Percentiles rank a stretch among this genome's conserved stretches.
These are phyloP conservation scores for Danielia reshetovae DNA, from an alignment of 805 yeast species.

Conservation along the genomic window DNA sequence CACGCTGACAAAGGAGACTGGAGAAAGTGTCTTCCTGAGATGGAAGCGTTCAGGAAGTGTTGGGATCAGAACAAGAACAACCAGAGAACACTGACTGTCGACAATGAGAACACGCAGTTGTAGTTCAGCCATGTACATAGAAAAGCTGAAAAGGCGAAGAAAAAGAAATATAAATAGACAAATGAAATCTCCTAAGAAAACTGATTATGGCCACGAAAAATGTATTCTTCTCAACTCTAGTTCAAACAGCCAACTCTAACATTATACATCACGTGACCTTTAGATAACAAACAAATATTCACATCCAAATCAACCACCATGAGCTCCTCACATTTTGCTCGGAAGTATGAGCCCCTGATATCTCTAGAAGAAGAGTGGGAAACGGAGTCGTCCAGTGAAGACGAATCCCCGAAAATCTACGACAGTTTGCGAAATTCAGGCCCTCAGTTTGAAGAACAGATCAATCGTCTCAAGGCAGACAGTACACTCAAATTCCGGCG, in stretches of 20 bases:
- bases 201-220: too few species aligned
- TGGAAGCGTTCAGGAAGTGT: conserved; percentile 58
- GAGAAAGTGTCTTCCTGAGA: conserved; percentile 58
- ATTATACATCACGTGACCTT: not conserved
- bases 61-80: conserved; percentile 58
- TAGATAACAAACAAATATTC: not conserved
- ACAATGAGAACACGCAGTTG: conserved; percentile 16
- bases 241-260: too few species aligned
- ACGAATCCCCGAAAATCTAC: conserved; percentile 12
- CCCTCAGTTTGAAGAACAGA: conserved; percentile 13
- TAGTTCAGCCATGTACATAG: too few species aligned
- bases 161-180: too few species aligned
- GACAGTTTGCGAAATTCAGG: not conserved
- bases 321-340: not conserved
- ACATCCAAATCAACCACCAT: not conserved
- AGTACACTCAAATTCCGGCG: conserved; percentile 16
- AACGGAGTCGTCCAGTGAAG: too few species aligned
- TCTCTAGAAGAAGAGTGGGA: conserved; percentile 18
- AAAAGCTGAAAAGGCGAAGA: too few species aligned
- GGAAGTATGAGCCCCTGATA: conserved; percentile 18
- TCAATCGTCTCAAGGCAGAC: conserved; percentile 21
- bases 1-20: conserved; percentile 82
- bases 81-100: conserved; percentile 42
- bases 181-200: too few species aligned
- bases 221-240: too few species aligned